phyloP scores from a whole-genome alignment of 306 rosid genomes.

The Lathyrus sativus region DNA sequence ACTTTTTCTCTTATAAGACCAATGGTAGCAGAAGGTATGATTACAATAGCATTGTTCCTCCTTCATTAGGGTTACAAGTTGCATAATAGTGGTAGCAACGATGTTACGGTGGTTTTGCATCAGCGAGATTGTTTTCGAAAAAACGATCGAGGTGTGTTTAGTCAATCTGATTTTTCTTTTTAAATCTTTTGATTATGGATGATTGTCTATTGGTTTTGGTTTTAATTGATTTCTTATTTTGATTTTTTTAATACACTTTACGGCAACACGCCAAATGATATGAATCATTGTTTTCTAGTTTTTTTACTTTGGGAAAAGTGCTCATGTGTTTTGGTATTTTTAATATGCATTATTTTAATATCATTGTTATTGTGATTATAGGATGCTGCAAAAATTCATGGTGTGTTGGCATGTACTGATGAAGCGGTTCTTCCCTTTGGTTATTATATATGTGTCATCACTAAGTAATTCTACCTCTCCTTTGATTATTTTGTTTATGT shows the following conservation, averaged over 20 bases:
- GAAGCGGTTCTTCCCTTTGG: conserved; percentile 59
- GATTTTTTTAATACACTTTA: background rate
- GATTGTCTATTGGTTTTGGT: too few relatives aligned
- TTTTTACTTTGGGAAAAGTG: background rate
- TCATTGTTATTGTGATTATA: conserved; percentile 21
- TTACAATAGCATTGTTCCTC: too few relatives aligned
- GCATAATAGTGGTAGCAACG: too few relatives aligned
- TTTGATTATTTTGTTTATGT: background rate
- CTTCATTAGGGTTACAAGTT: too few relatives aligned
- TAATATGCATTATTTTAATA: background rate
- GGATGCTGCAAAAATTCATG: conserved; percentile 46
- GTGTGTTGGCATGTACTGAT: conserved; percentile 69
- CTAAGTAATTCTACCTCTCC: conserved; percentile 44
- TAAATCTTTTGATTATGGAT: too few relatives aligned
- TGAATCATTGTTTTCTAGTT: background rate
- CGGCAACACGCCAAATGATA: too few relatives aligned
- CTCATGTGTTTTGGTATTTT: background rate
- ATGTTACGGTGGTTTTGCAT: too few relatives aligned
- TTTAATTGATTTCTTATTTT: background rate
- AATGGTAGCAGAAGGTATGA: too few relatives aligned
- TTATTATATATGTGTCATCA: conserved; percentile 60
- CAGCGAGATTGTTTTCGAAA: too few relatives aligned
- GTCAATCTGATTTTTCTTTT: too few relatives aligned
- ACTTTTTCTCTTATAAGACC: too few relatives aligned
- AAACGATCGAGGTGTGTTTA: too few relatives aligned